These are phyloP conservation scores for Lactarius sanguifluus DNA, from an alignment of 768 basidiomycete genomes.

Conservation along the genomic window DNA sequence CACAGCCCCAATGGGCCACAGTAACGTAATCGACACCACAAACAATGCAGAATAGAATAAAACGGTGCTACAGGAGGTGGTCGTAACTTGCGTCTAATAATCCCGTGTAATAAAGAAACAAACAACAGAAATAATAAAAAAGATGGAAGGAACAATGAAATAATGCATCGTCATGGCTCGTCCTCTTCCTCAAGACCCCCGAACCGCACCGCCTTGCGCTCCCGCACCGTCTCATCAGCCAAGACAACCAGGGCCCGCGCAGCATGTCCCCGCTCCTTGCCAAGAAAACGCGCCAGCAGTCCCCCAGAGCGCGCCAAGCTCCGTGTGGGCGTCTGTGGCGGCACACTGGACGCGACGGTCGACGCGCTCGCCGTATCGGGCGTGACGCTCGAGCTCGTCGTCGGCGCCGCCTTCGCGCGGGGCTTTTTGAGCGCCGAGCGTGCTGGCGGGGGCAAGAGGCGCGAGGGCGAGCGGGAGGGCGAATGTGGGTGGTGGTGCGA, in stretches of 20 bases:
- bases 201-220: slow-evolving; percentile 28
- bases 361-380: slow-evolving; percentile 43
- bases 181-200: slow-evolving; percentile 14
- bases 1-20: neutral
- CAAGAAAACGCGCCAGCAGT: slow-evolving; percentile 33
- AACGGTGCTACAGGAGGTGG: neutral
- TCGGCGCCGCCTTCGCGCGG: slow-evolving; percentile 34
- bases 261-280: slow-evolving; percentile 11
- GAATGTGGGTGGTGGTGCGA: neutral
- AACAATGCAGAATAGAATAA: neutral
- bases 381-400: slow-evolving; percentile 37
- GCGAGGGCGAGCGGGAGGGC: slow-evolving; percentile 1
- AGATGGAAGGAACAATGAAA: no score
- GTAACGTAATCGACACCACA: slow-evolving; percentile 11
- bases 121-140: slow-evolving; percentile 31
- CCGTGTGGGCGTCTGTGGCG: slow-evolving; percentile 32
- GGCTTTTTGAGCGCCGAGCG: slow-evolving; percentile 68
- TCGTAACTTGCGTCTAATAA: neutral
- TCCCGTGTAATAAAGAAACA: neutral
- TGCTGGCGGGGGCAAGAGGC: slow-evolving; percentile 53
- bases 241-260: neutral
- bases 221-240: slow-evolving; percentile 1
- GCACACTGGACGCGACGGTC: slow-evolving; percentile 46
- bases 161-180: neutral
- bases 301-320: slow-evolving; percentile 33